Evolutionary conservation across 768 basidiomycete species (phyloP).

Genomic region (Pisolithus tinctorius): DNA sequence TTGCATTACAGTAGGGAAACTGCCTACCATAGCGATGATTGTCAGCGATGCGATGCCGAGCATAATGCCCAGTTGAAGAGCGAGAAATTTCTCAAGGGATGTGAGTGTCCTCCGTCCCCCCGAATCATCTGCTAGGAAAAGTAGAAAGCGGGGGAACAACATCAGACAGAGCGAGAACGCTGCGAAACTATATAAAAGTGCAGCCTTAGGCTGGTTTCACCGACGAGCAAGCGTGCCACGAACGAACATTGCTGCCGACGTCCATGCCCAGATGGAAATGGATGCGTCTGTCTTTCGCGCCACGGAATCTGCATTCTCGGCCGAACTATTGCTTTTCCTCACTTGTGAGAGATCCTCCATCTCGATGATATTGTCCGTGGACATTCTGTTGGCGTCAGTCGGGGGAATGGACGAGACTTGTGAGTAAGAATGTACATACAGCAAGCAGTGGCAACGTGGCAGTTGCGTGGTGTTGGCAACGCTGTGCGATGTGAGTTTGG

Average conservation of each 20-base stretch:
- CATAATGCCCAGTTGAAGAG: constrained; percentile 58
- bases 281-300: constrained; percentile 18
- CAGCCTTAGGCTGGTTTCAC: not conserved
- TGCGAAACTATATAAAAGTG: constrained; percentile 23
- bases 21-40: constrained; percentile 52
- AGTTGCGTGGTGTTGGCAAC: too few species aligned
- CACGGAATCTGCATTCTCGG: constrained; percentile 10
- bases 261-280: constrained; percentile 34
- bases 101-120: constrained; percentile 44
- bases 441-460: not conserved
- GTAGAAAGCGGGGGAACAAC: constrained; percentile 56
- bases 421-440: too few species aligned
- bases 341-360: constrained; percentile 31
- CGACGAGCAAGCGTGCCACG: constrained; percentile 6
- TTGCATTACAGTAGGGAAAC: constrained; percentile 2
- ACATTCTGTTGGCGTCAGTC: constrained; percentile 16
- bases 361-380: constrained; percentile 25
- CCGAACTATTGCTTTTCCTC: constrained; percentile 3
- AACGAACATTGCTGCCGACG: constrained; percentile 27
- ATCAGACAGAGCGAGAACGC: constrained; percentile 33
- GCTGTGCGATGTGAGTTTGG: too few species aligned
- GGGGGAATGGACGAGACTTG: too few species aligned
- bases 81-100: constrained; percentile 62
- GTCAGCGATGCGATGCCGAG: constrained; percentile 49
- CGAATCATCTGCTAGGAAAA: constrained; percentile 55